Evolutionary conservation across 2,329 filamentous ascomycete species (phyloP).

Genomic region (Didymella segeticola): DNA sequence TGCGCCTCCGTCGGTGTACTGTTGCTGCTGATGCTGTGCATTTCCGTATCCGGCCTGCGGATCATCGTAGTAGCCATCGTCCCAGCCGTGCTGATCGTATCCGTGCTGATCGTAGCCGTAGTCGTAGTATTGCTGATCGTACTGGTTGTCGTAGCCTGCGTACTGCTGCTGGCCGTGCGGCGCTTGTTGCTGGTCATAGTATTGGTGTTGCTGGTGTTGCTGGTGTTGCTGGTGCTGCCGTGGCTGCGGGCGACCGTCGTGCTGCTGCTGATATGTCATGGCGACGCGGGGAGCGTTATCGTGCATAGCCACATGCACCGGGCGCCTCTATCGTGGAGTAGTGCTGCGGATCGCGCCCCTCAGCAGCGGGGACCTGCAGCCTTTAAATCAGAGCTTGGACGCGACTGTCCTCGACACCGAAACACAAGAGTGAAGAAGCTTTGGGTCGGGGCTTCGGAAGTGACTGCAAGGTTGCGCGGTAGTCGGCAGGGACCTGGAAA

Average conservation of each 20-base stretch:
- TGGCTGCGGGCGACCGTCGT: conserved; percentile 44
- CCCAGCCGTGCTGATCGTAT: conserved; percentile 40
- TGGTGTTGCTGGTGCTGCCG: conserved; percentile 43
- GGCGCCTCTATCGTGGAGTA: conserved; percentile 26
- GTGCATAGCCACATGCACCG: conserved; percentile 23
- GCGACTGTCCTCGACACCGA: conserved; percentile 15
- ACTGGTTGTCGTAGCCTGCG: conserved; percentile 37
- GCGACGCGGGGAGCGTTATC: conserved; percentile 21
- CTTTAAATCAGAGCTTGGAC: conserved; percentile 23
- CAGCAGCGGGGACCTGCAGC: conserved; percentile 26
- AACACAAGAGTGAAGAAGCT: conserved; percentile 14
- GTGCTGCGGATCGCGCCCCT: conserved; percentile 29
- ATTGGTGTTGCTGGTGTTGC: conserved; percentile 18
- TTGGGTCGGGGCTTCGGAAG: conserved; percentile 5
- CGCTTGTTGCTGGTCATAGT: conserved; percentile 16
- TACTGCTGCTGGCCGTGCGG: conserved; percentile 37
- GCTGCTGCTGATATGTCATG: conserved; percentile 52
- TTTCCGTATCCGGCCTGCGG: conserved; percentile 38
- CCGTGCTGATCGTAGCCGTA: conserved; percentile 44
- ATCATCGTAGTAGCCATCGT: conserved; percentile 43
- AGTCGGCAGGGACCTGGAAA: conserved; percentile 32
- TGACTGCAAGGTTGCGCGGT: conserved; percentile 24
- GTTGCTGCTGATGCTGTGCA: conserved; percentile 22
- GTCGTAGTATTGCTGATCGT: conserved; percentile 43
- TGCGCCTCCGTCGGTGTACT: conserved; percentile 36